Percentiles rank a stretch among this genome's conserved stretches.
Evolutionary conservation across 1,139 yeast genomes (phyloP).

Genomic region (Kodamaea sp.): DNA sequence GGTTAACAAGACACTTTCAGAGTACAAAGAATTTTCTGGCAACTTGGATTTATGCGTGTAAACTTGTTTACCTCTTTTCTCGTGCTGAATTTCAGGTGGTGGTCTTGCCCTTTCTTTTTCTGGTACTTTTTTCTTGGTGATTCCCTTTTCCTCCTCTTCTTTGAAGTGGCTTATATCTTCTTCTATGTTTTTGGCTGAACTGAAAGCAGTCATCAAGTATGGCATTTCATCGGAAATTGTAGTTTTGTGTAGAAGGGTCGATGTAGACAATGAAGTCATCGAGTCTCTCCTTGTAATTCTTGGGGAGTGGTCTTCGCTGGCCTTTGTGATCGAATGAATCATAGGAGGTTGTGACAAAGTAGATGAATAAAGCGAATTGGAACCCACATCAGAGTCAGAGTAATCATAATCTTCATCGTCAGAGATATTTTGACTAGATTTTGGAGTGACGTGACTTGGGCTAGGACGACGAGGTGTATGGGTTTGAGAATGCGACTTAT

Average conservation of each 20-base stretch:
- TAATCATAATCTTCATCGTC: conserved; percentile 24
- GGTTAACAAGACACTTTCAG: conserved; percentile 34
- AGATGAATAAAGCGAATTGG: conserved; percentile 31
- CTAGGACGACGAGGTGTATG: conserved; percentile 6
- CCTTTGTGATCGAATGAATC: conserved; percentile 45
- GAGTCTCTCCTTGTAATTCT: conserved; percentile 26
- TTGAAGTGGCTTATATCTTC: conserved; percentile 47
- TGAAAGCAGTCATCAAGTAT: conserved; percentile 56
- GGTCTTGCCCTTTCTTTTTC: neutral
- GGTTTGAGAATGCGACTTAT: neutral
- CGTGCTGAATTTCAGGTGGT: conserved; percentile 2
- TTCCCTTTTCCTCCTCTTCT: conserved; percentile 21
- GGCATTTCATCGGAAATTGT: conserved; percentile 59
- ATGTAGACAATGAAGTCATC: conserved; percentile 29
- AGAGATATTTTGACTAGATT: conserved; percentile 6
- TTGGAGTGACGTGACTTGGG: conserved; percentile 11
- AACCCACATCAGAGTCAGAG: conserved; percentile 33
- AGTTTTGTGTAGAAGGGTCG: conserved; percentile 40
- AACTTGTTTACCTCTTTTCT: conserved; percentile 19
- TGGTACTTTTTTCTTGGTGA: conserved; percentile 7
- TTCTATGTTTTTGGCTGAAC: conserved; percentile 51
- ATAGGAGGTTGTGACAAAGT: conserved; percentile 33
- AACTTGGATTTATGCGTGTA: conserved; percentile 29
- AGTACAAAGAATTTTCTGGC: conserved; percentile 36
- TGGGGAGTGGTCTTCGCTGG: conserved; percentile 7